A percentile compares a stretch with the other conserved stretches of the same genome.
These are phyloP conservation scores for Larix sibirica DNA, from an alignment of 83 land plant genomes.

Conservation along the genomic window DNA sequence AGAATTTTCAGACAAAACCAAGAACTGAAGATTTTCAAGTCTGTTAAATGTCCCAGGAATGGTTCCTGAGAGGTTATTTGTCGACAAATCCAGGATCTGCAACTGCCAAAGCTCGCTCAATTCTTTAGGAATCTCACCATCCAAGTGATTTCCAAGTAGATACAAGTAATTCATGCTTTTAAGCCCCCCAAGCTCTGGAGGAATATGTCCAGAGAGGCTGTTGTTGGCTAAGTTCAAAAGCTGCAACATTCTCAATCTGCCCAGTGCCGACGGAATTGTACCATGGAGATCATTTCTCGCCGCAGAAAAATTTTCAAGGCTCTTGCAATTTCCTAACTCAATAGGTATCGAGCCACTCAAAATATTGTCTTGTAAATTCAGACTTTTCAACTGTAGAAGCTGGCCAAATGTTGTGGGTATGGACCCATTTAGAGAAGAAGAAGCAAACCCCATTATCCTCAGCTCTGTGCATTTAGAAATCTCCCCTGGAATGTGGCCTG, in stretches of 20 bases:
- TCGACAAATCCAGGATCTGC: constrained; percentile 51
- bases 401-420: constrained; percentile 52
- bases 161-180: constrained; percentile 39
- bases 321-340: constrained; percentile 28
- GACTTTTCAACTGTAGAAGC: constrained; percentile 32
- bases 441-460: constrained; percentile 39
- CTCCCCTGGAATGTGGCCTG: constrained; percentile 40
- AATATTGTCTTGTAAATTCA: constrained; percentile 53
- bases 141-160: constrained; percentile 49
- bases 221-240: constrained; percentile 66
- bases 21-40: constrained; percentile 33
- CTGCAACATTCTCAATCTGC: constrained; percentile 28
- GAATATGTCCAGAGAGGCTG: constrained; percentile 55
- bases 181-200: constrained; percentile 41
- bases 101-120: constrained; percentile 44
- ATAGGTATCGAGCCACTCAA: constrained; percentile 53
- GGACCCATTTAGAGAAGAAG: constrained; percentile 45
- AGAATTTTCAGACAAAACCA: constrained; percentile 57
- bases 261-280: constrained; percentile 34
- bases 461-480: constrained; percentile 41
- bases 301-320: constrained; percentile 47
- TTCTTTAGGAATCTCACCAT: constrained; percentile 48
- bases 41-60: constrained; percentile 28
- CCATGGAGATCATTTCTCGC: constrained; percentile 45
- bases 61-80: constrained; percentile 51